These are phyloP conservation scores for Eucalyptus pauciflora DNA, from an alignment of 345 rosid genomes.

Conservation along the genomic window DNA sequence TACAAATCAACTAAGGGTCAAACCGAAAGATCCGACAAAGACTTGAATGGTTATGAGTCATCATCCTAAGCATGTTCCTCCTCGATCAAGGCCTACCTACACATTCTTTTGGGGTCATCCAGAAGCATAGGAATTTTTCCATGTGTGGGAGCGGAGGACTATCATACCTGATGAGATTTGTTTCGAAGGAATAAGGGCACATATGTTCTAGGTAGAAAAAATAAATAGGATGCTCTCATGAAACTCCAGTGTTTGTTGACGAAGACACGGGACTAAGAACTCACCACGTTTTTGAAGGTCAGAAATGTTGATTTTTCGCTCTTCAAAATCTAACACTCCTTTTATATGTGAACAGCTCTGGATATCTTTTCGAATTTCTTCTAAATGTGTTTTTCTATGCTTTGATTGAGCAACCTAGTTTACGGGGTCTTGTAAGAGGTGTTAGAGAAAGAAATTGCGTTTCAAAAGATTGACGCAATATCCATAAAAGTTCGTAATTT, in stretches of 20 bases:
- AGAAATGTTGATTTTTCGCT: background rate
- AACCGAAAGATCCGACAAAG: too few relatives aligned
- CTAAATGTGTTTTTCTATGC: background rate
- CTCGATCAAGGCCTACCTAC: background rate
- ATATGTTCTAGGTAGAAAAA: background rate
- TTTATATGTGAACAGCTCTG: background rate
- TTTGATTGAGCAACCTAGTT: background rate
- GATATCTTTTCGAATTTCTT: background rate
- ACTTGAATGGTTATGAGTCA: too few relatives aligned
- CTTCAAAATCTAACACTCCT: background rate
- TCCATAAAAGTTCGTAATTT: background rate
- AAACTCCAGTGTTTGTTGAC: background rate
- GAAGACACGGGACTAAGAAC: background rate
- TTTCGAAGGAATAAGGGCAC: background rate
- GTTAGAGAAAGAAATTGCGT: background rate
- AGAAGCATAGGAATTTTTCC: background rate
- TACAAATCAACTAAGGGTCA: too few relatives aligned
- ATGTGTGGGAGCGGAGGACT: background rate
- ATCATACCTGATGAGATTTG: background rate
- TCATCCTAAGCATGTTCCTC: too few relatives aligned
- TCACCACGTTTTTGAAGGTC: background rate
- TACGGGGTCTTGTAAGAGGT: background rate
- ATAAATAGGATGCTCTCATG: background rate
- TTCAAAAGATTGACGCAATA: background rate
- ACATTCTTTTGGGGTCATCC: background rate